Conservation (phyloP, 2,329 filamentous ascomycete species). For the Curvularia lunata region DNA sequence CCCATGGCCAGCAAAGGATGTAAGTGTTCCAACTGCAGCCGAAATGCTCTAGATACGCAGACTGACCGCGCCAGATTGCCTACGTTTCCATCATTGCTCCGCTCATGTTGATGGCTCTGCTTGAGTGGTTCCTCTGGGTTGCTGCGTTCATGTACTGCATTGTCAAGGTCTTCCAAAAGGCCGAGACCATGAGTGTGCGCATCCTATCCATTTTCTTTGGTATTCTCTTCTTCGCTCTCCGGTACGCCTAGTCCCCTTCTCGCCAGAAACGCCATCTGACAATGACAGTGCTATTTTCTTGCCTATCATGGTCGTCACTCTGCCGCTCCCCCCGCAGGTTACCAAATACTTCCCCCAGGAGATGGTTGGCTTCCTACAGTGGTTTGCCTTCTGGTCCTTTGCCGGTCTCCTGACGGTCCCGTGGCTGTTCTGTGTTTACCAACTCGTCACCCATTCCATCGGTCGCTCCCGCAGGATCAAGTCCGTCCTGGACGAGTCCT, state of each 20-base stretch:
- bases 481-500: constrained; percentile 79
- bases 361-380: constrained; percentile 78
- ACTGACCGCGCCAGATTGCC: constrained; percentile 67
- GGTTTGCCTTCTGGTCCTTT: constrained; percentile 96
- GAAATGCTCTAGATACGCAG: not conserved
- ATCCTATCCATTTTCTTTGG: constrained; percentile 79
- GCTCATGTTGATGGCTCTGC: constrained; percentile 80
- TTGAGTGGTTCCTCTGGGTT: constrained; percentile 96
- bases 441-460: constrained; percentile 84
- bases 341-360: constrained; percentile 72
- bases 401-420: constrained; percentile 83
- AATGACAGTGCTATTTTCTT: constrained; percentile 75
- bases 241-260: constrained; percentile 59
- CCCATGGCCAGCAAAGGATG: constrained; percentile 51
- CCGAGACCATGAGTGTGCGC: constrained; percentile 83
- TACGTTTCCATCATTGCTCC: constrained; percentile 82
- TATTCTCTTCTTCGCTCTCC: constrained; percentile 73
- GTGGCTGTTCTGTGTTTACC: constrained; percentile 92
- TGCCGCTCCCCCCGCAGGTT: constrained; percentile 78
- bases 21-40: constrained; percentile 33
- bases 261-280: constrained; percentile 23
- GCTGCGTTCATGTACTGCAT: constrained; percentile 93
- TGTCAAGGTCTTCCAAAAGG: constrained; percentile 85
- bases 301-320: constrained; percentile 90
- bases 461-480: constrained; percentile 84